Evolutionary conservation across 1,139 yeast genomes (phyloP).

Genomic region (Kodamaea plutei): DNA sequence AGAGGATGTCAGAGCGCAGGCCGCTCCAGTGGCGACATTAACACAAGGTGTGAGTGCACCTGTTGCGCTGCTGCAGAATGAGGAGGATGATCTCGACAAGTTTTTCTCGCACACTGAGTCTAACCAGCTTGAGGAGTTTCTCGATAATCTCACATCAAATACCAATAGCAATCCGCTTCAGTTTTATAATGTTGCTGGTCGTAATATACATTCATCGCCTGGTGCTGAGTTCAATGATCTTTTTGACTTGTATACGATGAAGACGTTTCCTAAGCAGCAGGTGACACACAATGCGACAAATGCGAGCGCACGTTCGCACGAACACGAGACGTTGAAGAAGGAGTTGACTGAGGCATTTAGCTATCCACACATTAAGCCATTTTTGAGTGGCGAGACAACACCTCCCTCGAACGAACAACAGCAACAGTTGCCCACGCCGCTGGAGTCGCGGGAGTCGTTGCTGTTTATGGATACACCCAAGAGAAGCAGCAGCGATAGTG

Average conservation of each 20-base stretch:
- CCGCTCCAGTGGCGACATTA: background rate
- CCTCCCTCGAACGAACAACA: slow-evolving; percentile 2
- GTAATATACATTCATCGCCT: slow-evolving; percentile 7
- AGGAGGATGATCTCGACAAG: slow-evolving; percentile 37
- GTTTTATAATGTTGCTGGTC: slow-evolving; percentile 21
- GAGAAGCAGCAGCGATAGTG: slow-evolving; percentile 13
- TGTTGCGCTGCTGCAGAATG: slow-evolving; percentile 8
- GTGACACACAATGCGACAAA: slow-evolving; percentile 3
- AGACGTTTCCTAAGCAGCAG: slow-evolving; percentile 13
- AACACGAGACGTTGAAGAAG: slow-evolving; percentile 22
- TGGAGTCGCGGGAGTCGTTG: slow-evolving; percentile 25
- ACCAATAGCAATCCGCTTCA: slow-evolving; percentile 26
- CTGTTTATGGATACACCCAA: slow-evolving; percentile 8
- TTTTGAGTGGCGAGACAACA: slow-evolving; percentile 1
- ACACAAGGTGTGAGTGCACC: background rate
- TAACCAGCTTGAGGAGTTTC: slow-evolving; percentile 41
- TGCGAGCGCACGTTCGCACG: slow-evolving; percentile 6
- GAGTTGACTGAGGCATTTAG: slow-evolving; percentile 38
- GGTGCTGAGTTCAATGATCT: slow-evolving; percentile 15
- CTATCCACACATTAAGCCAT: slow-evolving; percentile 23
- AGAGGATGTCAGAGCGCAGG: background rate
- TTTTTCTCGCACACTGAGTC: slow-evolving; percentile 45
- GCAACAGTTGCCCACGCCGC: background rate
- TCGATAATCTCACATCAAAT: slow-evolving; percentile 42
- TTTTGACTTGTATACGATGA: slow-evolving; percentile 33